phyloP scores from a whole-genome alignment of 2,329 filamentous ascomycete species.

The Aspergillus tanneri region DNA sequence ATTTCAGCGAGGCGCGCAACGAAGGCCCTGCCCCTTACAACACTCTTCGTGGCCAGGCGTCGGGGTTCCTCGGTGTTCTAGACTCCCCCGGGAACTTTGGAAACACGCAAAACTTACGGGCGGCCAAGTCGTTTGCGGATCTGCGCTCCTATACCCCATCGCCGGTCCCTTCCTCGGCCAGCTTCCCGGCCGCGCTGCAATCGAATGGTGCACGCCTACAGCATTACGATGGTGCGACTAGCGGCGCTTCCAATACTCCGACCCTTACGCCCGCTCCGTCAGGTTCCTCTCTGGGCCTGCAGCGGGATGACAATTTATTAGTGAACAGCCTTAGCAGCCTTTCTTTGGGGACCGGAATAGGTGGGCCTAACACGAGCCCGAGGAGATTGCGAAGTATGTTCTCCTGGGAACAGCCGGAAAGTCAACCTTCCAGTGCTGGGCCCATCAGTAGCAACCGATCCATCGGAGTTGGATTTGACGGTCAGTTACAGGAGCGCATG shows the following conservation, averaged over 20 bases:
- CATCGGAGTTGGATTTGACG: constrained; percentile 60
- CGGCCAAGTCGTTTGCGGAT: constrained; percentile 95
- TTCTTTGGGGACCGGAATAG: constrained; percentile 53
- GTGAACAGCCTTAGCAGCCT: constrained; percentile 64
- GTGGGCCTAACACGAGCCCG: constrained; percentile 54
- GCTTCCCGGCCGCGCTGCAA: constrained; percentile 70
- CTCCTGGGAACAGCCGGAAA: constrained; percentile 58
- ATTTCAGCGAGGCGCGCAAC: constrained; percentile 81
- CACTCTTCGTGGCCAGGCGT: constrained; percentile 71
- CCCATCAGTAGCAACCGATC: constrained; percentile 65
- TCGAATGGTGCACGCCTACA: constrained; percentile 63
- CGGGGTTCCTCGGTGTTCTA: constrained; percentile 79
- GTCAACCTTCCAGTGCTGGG: constrained; percentile 49
- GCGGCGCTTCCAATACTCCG: constrained; percentile 62
- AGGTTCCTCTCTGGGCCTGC: constrained; percentile 47
- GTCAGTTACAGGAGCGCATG: constrained; percentile 54
- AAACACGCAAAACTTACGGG: constrained; percentile 76
- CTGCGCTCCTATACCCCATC: constrained; percentile 93
- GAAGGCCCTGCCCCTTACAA: constrained; percentile 71
- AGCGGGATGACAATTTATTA: constrained; percentile 58
- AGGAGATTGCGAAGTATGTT: constrained; percentile 60
- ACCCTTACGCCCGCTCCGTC: constrained; percentile 62
- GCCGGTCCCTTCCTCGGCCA: constrained; percentile 83
- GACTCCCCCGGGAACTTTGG: constrained; percentile 69
- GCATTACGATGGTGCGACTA: constrained; percentile 56